Base-by-base conservation (phyloP, 139 green algal species). In the Pseudopediastrum boryanum region DNA sequence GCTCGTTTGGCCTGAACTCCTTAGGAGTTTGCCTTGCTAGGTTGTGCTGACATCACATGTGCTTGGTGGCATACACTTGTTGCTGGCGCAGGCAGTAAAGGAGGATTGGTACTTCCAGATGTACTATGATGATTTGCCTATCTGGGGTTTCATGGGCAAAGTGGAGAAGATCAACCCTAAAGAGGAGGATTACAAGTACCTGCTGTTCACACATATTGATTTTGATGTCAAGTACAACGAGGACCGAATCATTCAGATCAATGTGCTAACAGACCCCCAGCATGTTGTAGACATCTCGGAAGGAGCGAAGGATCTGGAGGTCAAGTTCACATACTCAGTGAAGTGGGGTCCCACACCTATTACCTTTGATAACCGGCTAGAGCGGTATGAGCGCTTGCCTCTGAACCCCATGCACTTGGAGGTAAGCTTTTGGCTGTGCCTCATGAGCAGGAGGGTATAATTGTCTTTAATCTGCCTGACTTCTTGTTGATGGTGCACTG, bases 131-230 rank as follows among this genome's bases (percentile, higher is more conserved):
- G 92, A 98, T 72, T 87, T 99, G 68, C 96, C 96, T 4, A 93
- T 99, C 35, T 99, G 95, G 95, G 96, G 94, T 25, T 97, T 97
- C 85, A 91, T 98, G 33, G 94, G 92, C 71, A 92, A 92, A 78
- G 83, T 90, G 65, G 88, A 94, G 67, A 90, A 90, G 80, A 83
- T 88, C 36, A 85, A 89, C 29, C 74, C 85, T 39, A 86, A 86
- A 63, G 43, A 80, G 73, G 59, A 59, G 2, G 43, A 75, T 36
- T 75, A 75, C 63, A 75, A 70, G 46, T 75, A 51, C 63, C 67
- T 46, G 63, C 81, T 98, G 0, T 98, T 97, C 92, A 98, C 92
- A 0, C 95, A 98, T 85, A 93, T 97, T 68, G 92, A 98, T 89
- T 98, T 98, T 87, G 95, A 98, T 48, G 71, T 98, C 21, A 69